Evolutionary conservation across 1,139 yeast species (phyloP).

Genomic region (Insectozyma bohioensis): DNA sequence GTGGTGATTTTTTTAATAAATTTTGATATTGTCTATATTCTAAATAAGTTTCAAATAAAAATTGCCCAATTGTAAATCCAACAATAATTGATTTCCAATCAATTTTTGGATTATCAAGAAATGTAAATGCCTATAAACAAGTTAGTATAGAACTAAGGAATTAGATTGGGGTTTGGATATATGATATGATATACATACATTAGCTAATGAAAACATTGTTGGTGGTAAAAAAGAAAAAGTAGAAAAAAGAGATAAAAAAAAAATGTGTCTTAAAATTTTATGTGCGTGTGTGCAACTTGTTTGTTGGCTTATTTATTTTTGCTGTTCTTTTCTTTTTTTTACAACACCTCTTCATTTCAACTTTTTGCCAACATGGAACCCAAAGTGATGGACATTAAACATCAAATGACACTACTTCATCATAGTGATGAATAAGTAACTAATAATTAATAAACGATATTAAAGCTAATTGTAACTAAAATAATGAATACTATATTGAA

Average conservation of each 20-base stretch:
- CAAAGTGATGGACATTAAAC: no score
- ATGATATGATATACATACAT: constrained; percentile 16
- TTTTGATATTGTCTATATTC: constrained; percentile 76
- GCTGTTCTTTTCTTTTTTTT: no score
- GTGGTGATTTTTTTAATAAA: constrained; percentile 54
- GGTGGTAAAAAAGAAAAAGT: constrained; percentile 1
- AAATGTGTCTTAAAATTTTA: neutral
- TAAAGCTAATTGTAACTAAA: no score
- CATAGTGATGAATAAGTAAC: no score
- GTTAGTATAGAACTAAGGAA: constrained; percentile 11
- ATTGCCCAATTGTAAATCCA: constrained; percentile 77
- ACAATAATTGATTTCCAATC: constrained; percentile 78
- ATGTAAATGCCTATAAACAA: constrained; percentile 25
- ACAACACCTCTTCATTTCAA: neutral
- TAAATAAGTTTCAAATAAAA: constrained; percentile 69
- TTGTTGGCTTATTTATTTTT: no score
- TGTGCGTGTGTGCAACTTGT: no score
- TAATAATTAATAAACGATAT: no score
- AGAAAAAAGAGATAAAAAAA: no score
- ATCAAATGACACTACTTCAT: no score
- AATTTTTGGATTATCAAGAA: constrained; percentile 49
- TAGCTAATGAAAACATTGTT: constrained; percentile 16
- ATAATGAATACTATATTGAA: no score
- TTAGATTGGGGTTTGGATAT: neutral
- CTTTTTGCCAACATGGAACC: no score